phyloP scores from a whole-genome alignment of 257 asterid species.

The Solanum pinnatisectum region DNA sequence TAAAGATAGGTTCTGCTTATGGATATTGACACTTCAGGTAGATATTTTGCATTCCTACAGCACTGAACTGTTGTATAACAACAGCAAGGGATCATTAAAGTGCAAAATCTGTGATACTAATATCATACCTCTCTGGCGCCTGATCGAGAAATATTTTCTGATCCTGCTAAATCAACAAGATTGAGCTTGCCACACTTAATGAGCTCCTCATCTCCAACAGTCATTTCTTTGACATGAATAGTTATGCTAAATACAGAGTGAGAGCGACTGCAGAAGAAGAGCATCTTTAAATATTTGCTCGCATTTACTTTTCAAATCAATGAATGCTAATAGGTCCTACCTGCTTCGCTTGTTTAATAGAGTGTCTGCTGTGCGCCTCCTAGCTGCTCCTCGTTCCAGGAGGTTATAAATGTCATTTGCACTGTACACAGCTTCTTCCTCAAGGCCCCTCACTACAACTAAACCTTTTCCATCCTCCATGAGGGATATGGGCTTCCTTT shows the following conservation, averaged over 20 bases:
- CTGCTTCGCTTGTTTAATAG: slow-evolving; percentile 74
- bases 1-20: background rate
- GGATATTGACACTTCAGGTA: background rate
- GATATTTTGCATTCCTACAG: background rate
- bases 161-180: slow-evolving; percentile 90
- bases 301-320: background rate
- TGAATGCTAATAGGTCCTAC: slow-evolving; percentile 13
- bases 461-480: slow-evolving; percentile 84
- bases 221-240: slow-evolving; percentile 64
- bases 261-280: slow-evolving; percentile 54
- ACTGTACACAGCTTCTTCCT: slow-evolving; percentile 79
- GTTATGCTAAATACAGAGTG: slow-evolving; percentile 77
- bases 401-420: slow-evolving; percentile 71
- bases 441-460: slow-evolving; percentile 75
- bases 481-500: slow-evolving; percentile 46
- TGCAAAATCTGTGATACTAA: background rate
- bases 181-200: slow-evolving; percentile 85
- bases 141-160: slow-evolving; percentile 75
- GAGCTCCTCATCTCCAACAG: slow-evolving; percentile 74
- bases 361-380: slow-evolving; percentile 78
- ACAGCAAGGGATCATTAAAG: background rate
- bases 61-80: background rate
- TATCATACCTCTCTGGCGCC: slow-evolving; percentile 75
- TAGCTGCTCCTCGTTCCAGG: slow-evolving; percentile 74
- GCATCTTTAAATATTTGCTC: background rate